These are phyloP conservation scores for Dendrobium catenatum DNA, from an alignment of 106 monocot genomes.

Conservation along the genomic window DNA sequence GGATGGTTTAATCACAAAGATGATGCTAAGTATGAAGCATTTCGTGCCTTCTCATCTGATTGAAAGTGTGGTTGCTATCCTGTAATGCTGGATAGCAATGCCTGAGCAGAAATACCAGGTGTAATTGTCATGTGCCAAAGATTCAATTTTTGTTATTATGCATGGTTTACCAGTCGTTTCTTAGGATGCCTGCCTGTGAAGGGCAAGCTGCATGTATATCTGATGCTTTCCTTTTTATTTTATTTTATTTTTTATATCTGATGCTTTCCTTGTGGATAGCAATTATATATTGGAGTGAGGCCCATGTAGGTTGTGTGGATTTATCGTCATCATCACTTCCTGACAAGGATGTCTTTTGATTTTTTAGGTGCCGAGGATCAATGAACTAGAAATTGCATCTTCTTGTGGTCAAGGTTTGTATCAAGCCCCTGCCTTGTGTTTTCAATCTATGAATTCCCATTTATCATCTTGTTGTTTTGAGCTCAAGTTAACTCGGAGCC, in stretches of 20 bases:
- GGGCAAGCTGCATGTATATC: neutral
- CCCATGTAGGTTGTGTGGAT: neutral
- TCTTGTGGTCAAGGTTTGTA: slow-evolving; percentile 7
- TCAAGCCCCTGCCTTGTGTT: neutral
- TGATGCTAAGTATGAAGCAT: neutral
- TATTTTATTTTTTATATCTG: too few relatives aligned
- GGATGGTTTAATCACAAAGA: neutral
- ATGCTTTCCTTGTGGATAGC: neutral
- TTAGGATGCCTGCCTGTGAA: neutral
- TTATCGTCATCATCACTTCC: neutral
- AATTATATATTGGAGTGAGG: neutral
- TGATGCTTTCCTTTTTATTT: too few relatives aligned
- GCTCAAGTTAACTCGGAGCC: neutral
- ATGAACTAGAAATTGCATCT: slow-evolving; percentile 29
- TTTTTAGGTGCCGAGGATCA: slow-evolving; percentile 52
- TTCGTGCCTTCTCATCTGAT: neutral
- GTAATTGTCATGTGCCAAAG: neutral
- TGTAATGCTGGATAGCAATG: neutral
- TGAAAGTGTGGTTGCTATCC: neutral
- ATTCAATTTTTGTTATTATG: neutral
- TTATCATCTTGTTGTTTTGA: neutral
- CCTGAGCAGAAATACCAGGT: neutral
- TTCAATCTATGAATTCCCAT: slow-evolving; percentile 2
- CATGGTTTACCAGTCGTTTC: neutral
- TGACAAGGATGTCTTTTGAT: neutral